Base-by-base conservation (phyloP, 495 filamentous ascomycete species). In the Hypoxylon subgilvum region DNA sequence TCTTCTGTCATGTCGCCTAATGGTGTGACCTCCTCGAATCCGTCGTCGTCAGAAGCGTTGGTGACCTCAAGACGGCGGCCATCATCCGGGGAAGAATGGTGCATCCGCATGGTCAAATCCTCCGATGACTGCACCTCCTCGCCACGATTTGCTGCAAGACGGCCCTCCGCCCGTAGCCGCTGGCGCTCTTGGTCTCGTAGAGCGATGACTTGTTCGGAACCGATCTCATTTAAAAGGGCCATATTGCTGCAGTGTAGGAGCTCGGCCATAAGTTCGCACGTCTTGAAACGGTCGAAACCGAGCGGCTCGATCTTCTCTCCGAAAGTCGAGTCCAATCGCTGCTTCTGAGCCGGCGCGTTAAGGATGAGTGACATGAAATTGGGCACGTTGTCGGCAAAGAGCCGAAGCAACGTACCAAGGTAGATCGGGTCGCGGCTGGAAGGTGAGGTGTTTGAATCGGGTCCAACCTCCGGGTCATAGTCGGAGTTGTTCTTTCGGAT, bases 401-500 rank as follows among this genome's bases (percentile, higher is more conserved):
- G 79, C 34, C 95, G 86, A 21, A 99, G 85, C n/a, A 97, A 78
- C 17, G 86, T 91, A 10, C 94, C 94, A 4, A 99, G 87, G 63
- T 97, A 99, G 49, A 99, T 99, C 4, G 94, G 95, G 67, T 99
- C 94, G 41, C 89, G 88, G 60, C 84, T 87, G 8, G 90, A 90
- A 2, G 92, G 91, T 45, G 84, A 73, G 7, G 88, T 82, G 54
- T 91, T 88, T 28, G 89, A 85, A 40, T 89, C 88, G 39, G 86
- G 79, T 36, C 89, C 82, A 57, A 89, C 87, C 59, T 97, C 95
- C 2, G 92, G 88, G 63, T 99, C 94, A 66, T 99, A 99, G 72
- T 99, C 94, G 0, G 95, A 97, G 67, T 99, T 99, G 67, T 99
- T 99, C 76, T 99, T 99, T 42, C 94, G 84, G 65, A 99, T 99